Evolutionary conservation across 139 green algal genomes (phyloP).

Genomic region (Dunaliella primolecta): DNA sequence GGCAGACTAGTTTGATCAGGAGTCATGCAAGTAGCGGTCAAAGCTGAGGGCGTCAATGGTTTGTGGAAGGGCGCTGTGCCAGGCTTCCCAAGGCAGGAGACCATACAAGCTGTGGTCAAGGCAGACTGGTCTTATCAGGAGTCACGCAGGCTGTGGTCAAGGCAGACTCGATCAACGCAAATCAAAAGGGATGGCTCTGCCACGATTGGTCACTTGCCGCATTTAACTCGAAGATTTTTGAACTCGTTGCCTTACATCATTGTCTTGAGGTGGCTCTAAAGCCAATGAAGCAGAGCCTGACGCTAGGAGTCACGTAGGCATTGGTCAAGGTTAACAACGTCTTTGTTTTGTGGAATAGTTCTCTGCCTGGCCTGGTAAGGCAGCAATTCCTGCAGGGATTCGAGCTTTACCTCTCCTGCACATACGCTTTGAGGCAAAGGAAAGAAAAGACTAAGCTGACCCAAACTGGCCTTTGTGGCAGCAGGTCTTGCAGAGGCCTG

Average conservation of each 20-base stretch:
- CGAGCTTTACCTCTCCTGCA: no score
- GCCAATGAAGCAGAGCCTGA: no score
- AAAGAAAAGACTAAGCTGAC: no score
- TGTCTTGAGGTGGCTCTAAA: no score
- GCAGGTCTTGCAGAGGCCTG: no score
- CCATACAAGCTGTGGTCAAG: not conserved
- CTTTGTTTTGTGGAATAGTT: constrained; percentile 74
- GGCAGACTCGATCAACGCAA: constrained; percentile 63
- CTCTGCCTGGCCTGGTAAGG: constrained; percentile 62
- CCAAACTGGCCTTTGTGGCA: no score
- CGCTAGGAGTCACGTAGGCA: constrained; percentile 40
- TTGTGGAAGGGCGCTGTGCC: constrained; percentile 81
- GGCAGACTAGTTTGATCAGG: constrained; percentile 17
- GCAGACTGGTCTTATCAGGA: constrained; percentile 14
- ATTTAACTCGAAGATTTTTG: no score
- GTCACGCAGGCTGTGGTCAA: constrained; percentile 49
- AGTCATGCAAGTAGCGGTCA: constrained; percentile 48
- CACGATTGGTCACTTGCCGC: constrained; percentile 54
- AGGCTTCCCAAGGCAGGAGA: constrained; percentile 55
- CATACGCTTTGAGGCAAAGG: no score
- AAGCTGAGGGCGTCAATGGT: constrained; percentile 60
- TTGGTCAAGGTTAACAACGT: constrained; percentile 62
- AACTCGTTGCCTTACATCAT: no score
- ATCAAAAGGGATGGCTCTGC: constrained; percentile 79
- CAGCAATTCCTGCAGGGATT: no score